Percentiles rank a stretch among this genome's conserved stretches.
These are phyloP conservation scores for Fusarium sp. DNA, from an alignment of 2,329 filamentous ascomycete species.

Conservation along the genomic window DNA sequence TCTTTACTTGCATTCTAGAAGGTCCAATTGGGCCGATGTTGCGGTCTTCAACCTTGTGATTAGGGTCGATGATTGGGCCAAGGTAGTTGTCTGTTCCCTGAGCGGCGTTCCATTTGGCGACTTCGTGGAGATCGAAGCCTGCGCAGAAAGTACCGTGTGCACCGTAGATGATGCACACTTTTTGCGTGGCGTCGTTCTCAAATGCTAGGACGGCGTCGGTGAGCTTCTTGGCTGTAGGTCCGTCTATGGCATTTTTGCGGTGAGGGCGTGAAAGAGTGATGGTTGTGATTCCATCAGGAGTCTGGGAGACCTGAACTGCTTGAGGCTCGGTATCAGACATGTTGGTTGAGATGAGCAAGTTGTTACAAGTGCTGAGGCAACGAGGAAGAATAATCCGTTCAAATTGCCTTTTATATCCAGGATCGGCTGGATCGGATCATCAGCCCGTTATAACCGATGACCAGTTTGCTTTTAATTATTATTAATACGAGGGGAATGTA, in stretches of 20 bases:
- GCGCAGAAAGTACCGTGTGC: conserved; percentile 7
- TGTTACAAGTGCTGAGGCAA: neutral
- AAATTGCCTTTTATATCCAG: neutral
- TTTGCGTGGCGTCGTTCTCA: neutral
- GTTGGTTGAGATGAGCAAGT: no score
- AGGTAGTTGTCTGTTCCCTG: neutral
- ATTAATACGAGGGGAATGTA: neutral
- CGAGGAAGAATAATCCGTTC: neutral
- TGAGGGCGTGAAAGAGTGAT: conserved; percentile 8
- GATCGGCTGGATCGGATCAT: neutral
- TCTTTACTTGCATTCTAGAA: conserved; percentile 3
- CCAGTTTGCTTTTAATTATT: accelerated
- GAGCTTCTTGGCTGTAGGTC: conserved; percentile 6
- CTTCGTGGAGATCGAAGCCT: conserved; percentile 15
- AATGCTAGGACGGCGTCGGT: neutral
- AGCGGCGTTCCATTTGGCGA: neutral
- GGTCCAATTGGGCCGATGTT: neutral
- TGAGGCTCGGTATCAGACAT: neutral
- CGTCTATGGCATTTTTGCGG: conserved; percentile 13
- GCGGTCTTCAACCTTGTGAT: neutral
- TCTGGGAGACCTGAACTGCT: conserved; percentile 3
- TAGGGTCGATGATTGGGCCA: neutral
- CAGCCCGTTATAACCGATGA: neutral
- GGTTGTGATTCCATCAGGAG: conserved; percentile 10
- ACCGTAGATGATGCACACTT: conserved; percentile 4